These are phyloP conservation scores for Rheum nobile DNA, from an alignment of 148 eudicot species.

Conservation along the genomic window DNA sequence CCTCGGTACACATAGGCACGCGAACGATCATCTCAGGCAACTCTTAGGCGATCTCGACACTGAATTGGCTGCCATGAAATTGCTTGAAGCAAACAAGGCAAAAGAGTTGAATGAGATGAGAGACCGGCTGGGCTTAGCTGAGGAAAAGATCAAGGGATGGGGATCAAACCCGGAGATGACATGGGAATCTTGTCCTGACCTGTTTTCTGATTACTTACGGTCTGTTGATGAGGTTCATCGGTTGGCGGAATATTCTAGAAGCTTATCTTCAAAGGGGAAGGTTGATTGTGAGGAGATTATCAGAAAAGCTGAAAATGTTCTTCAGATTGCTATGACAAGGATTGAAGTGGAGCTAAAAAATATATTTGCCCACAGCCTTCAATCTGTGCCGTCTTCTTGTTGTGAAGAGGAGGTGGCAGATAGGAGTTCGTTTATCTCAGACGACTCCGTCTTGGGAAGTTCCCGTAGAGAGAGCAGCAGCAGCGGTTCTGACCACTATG, in stretches of 20 bases:
- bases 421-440: slow-evolving; percentile 36
- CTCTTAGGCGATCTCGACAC: slow-evolving; percentile 53
- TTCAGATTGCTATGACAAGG: slow-evolving; percentile 68
- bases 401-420: slow-evolving; percentile 41
- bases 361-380: slow-evolving; percentile 59
- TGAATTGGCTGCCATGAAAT: slow-evolving; percentile 34
- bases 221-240: slow-evolving; percentile 47
- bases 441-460: slow-evolving; percentile 13
- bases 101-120: slow-evolving; percentile 19
- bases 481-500: slow-evolving; percentile 17
- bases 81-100: slow-evolving; percentile 17
- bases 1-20: slow-evolving; percentile 44
- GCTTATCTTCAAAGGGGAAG: slow-evolving; percentile 22
- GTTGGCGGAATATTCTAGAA: slow-evolving; percentile 43
- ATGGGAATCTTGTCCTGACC: slow-evolving; percentile 64
- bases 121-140: slow-evolving; percentile 30
- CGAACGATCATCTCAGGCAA: slow-evolving; percentile 44
- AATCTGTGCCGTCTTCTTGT: slow-evolving; percentile 36
- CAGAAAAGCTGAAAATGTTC: slow-evolving; percentile 48
- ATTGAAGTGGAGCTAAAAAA: slow-evolving; percentile 69
- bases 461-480: slow-evolving; percentile 37
- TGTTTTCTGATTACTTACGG: slow-evolving; percentile 48
- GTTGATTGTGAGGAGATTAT: slow-evolving; percentile 25
- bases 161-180: slow-evolving; percentile 52
- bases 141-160: slow-evolving; percentile 53